phyloP scores from a whole-genome alignment of 768 basidiomycete genomes.

The Leccinum pellstonianum region DNA sequence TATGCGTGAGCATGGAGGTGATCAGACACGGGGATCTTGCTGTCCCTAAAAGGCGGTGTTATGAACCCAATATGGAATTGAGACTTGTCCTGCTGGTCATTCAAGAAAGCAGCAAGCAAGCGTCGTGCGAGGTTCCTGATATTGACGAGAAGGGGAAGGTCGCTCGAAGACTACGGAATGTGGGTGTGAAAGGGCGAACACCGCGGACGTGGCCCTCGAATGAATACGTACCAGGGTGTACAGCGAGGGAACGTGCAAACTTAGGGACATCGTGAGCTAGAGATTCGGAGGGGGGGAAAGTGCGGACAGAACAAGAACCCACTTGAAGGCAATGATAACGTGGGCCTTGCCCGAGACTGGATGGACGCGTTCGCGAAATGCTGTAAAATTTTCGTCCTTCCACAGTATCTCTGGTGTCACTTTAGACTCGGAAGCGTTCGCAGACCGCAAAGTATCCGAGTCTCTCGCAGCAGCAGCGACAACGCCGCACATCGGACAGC shows the following conservation, averaged over 20 bases:
- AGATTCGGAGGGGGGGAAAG: slow-evolving; percentile 8
- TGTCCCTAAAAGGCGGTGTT: slow-evolving; percentile 73
- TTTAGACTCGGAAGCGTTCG: slow-evolving; percentile 36
- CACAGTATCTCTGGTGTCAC: slow-evolving; percentile 62
- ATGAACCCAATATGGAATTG: slow-evolving; percentile 53
- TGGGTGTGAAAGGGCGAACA: slow-evolving; percentile 40
- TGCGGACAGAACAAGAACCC: slow-evolving; percentile 24
- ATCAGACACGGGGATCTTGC: slow-evolving; percentile 75
- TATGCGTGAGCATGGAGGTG: slow-evolving; percentile 79
- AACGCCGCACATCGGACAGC: slow-evolving; percentile 77
- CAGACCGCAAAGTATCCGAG: slow-evolving; percentile 6
- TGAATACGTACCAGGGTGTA: slow-evolving; percentile 52
- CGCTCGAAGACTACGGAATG: slow-evolving; percentile 32
- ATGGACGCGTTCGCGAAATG: neutral
- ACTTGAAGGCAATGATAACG: slow-evolving; percentile 77
- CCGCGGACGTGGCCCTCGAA: slow-evolving; percentile 17
- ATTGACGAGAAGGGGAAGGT: slow-evolving; percentile 2
- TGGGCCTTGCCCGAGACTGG: slow-evolving; percentile 61
- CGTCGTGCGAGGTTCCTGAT: neutral
- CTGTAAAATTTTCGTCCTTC: slow-evolving; percentile 54
- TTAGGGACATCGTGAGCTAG: slow-evolving; percentile 27
- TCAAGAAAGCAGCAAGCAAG: neutral
- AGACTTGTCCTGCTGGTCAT: neutral
- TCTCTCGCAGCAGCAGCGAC: slow-evolving; percentile 47
- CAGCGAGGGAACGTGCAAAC: slow-evolving; percentile 76